Evolutionary conservation across 352 stramenopile genomes (phyloP), one percentile per base, ranked within the genome.

Genomic region (Phytophthora fragariae): DNA sequence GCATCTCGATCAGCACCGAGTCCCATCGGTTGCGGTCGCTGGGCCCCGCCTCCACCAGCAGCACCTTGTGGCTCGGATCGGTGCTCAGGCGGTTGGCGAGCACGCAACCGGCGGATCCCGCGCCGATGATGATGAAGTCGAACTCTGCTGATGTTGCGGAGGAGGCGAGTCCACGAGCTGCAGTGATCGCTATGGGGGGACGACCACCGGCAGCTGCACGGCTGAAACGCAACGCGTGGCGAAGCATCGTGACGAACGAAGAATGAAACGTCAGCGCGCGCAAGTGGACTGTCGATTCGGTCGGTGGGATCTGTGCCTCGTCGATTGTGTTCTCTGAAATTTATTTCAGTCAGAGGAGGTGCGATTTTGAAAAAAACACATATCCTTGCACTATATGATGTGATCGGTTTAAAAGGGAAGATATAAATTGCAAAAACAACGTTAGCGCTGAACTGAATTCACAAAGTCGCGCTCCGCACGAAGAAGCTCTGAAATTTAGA

Each of bases 91-190:
- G 81, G 72, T 95, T 97, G 46, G 94, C 94, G 14, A 98, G 81
- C 55, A 98, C 88, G 69, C 91, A 97, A 46, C 94, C 94, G 9
- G 92, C 93, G 0, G 91, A 95, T 21, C 94, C 94, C 15, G 76
- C 92, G 64, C 94, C 94, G n/a, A 98, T 88, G 62, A 98, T 89
- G 60, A 98, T 86, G 77, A 97, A 98, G 80, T 98, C 94, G 75
- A 84, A 93, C 62, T 89, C 83, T 29, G 69, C 39, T 3, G 65
- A 72, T 3, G 60, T 31, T 1, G 59, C 33, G n/a, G 71, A 57
- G 24, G 73, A 73, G 53, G 76, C 72, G 62, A 86, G 62, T 10
- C 67, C 70, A 59, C 78, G 76, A 7, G 57, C 33, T 19, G 68
- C 24, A 52, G 60, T 21, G 19, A 39, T 46, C 3, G 35, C 35